Evolutionary conservation across 2,329 filamentous ascomycete species (phyloP), one percentile per base, ranked within the genome.

Genomic region (Massarina eburnea): DNA sequence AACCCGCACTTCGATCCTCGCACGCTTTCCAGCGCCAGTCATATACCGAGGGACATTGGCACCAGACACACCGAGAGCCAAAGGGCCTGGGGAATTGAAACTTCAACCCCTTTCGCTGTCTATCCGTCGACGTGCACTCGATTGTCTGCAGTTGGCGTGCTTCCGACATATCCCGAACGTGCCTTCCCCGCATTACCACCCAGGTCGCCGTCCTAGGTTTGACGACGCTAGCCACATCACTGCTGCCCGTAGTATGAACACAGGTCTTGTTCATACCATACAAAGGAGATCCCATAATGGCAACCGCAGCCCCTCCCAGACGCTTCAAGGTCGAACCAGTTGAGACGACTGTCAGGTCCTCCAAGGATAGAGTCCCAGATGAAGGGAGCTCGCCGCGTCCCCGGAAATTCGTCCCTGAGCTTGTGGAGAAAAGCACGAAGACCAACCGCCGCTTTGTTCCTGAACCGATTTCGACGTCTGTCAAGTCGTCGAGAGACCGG

Each of bases 401-500:
- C 19, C 52, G 58, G 21, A 57, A 41, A 39, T 66, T 66, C 46
- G 54, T 55, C 8, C 60, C 67, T 10, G 59, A 71, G 46, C 62
- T 62, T 5, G 39, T 64, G 21, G 59, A 67, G 50, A 69, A 59
- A 7, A 61, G 52, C 12, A 48, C 43, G 3, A 61, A 60, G 38
- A 57, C 46, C 12, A 51, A 49, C 18, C 54, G 71, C 43, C 82
- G 82, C 58, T 89, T 89, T 71, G 77, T 76, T 33, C 85, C 86
- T 26, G 79, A 87, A 43, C 85, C 86, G 14, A 81, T 91, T 53
- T 88, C 91, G 68, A 90, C 86, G 8, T 85, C 80, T 1, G 9
- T 26, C 29, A 37, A 29, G 18, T 41, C 45, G 12, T 48, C 80
- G 3, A 82, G 80, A 56, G 82, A 83, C 55, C 80, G 81, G 15